Conservation (phyloP, 352 stramenopile genomes). For the Ophiocytium majus region DNA sequence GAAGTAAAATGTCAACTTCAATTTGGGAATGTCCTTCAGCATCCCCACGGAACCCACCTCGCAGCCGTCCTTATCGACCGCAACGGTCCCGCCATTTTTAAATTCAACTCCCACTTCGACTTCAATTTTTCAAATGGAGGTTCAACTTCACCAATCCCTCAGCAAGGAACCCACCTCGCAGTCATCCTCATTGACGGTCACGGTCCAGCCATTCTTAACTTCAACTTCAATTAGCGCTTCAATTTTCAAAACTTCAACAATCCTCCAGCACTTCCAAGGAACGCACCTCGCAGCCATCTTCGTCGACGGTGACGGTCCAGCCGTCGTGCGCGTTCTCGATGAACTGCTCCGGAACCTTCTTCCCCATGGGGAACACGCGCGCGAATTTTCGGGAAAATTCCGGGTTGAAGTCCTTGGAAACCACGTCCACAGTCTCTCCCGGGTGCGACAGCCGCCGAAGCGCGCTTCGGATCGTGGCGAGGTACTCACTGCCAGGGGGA, state of each 20-base stretch:
- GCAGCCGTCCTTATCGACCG: no score
- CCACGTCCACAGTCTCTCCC: not conserved
- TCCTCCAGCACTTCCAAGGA: no score
- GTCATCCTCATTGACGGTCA: not conserved
- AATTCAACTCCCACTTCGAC: no score
- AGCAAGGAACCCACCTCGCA: not conserved
- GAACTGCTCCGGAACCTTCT: conserved; percentile 9
- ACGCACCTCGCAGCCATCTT: conserved; percentile 4
- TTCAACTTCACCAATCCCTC: no score
- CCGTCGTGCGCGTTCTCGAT: conserved; percentile 10
- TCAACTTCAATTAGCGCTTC: no score
- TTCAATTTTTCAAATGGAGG: no score
- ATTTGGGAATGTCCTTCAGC: no score
- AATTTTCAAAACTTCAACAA: no score
- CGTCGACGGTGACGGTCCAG: not conserved
- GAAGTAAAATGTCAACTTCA: no score
- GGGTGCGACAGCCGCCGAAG: not conserved
- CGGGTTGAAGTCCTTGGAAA: conserved; percentile 7
- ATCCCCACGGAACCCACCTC: no score
- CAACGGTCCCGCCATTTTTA: no score
- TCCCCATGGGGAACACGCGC: not conserved
- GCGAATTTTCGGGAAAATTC: not conserved
- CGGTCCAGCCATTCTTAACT: not conserved
- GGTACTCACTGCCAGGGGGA: no score
- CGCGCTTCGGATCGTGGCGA: not conserved